Evolutionary conservation across 2,329 filamentous ascomycete species (phyloP).

Genomic region (Diplodia sapinea): DNA sequence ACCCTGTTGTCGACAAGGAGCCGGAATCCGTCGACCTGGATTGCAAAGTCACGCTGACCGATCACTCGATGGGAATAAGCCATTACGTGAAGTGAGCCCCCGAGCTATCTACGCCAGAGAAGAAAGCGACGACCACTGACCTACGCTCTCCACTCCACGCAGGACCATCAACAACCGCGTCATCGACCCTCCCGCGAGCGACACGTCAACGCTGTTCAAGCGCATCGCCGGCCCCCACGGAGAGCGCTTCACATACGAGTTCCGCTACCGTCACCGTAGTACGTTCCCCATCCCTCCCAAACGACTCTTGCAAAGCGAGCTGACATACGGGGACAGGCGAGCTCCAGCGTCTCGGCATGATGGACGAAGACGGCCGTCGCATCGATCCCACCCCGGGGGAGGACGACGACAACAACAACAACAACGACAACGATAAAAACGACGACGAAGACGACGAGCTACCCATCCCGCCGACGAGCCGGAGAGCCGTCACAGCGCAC

Average conservation of each 20-base stretch:
- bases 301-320: no score
- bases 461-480: neutral
- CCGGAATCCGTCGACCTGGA: neutral
- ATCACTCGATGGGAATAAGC: neutral
- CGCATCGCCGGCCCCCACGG: neutral
- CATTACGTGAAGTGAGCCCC: constrained; percentile 18
- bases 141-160: no score
- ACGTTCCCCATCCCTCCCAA: neutral
- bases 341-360: constrained; percentile 16
- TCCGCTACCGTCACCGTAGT: constrained; percentile 24
- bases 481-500: neutral
- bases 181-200: neutral
- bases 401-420: no score
- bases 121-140: neutral
- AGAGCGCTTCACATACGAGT: constrained; percentile 7
- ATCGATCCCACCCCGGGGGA: neutral
- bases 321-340: constrained; percentile 4
- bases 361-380: neutral
- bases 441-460: neutral
- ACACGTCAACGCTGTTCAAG: constrained; percentile 13
- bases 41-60: neutral
- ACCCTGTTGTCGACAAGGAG: neutral
- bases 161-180: constrained; percentile 3
- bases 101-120: neutral
- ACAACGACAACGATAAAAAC: no score